phyloP scores from a whole-genome alignment of 2,329 filamentous ascomycete genomes.

The Aspergillus japonicus region DNA sequence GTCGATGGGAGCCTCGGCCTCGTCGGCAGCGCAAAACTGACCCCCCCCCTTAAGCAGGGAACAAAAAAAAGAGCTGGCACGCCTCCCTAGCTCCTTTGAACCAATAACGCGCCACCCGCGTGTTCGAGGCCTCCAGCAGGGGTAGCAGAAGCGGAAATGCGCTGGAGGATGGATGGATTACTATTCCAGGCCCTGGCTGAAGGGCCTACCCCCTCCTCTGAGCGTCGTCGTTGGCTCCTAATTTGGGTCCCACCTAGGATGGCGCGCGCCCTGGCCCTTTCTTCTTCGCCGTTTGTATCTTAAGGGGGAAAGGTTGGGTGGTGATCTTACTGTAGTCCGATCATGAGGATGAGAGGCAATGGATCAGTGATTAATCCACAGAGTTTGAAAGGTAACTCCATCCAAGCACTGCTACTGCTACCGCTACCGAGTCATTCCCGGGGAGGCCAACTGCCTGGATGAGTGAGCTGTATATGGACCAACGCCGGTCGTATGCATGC shows the following conservation, averaged over 20 bases:
- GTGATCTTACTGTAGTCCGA: neutral
- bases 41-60: constrained; percentile 15
- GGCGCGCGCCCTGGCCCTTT: constrained; percentile 7
- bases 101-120: constrained; percentile 18
- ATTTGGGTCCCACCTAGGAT: constrained; percentile 18
- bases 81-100: constrained; percentile 11
- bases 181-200: constrained; percentile 12
- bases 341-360: neutral
- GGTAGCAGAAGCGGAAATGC: constrained; percentile 21
- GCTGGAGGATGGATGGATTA: constrained; percentile 9
- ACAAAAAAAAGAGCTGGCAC: constrained; percentile 7
- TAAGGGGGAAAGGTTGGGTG: neutral
- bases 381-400: neutral
- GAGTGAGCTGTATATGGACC: neutral
- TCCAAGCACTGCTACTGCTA: neutral
- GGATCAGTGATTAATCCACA: neutral
- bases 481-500: neutral
- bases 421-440: neutral
- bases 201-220: neutral
- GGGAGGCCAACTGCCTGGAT: neutral
- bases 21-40: constrained; percentile 10
- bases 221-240: constrained; percentile 10
- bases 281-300: neutral
- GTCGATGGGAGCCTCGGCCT: constrained; percentile 21
- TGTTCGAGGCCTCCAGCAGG: constrained; percentile 21